These are phyloP conservation scores for Ensete glaucum DNA, from an alignment of 176 grass and related monocot genomes.

Conservation along the genomic window DNA sequence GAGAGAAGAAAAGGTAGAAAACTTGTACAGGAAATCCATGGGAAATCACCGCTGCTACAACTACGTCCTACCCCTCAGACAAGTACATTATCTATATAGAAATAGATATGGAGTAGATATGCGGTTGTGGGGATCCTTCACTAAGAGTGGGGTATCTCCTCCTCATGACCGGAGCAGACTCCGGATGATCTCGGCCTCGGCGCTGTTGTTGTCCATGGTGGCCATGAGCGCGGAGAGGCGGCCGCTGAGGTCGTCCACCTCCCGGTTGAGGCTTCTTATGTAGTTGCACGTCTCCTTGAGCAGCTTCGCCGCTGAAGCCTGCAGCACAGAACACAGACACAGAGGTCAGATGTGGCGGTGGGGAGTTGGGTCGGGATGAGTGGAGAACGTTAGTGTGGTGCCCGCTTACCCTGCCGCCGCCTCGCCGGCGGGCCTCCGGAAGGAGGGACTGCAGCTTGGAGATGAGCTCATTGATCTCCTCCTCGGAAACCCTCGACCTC, in stretches of 20 bases:
- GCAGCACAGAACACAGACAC: not conserved
- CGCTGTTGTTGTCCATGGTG: conserved; percentile 72
- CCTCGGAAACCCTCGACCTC: conserved; percentile 42
- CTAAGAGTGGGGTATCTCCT: not conserved
- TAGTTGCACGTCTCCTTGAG: no score
- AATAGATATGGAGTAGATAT: not conserved
- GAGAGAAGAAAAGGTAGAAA: not conserved
- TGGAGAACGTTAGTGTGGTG: not conserved
- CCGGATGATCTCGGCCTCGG: conserved; percentile 15
- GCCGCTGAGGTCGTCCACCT: conserved; percentile 59
- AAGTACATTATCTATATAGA: conserved; percentile 18
- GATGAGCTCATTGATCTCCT: no score
- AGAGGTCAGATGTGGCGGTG: not conserved
- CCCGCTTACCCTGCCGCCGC: conserved; percentile 44
- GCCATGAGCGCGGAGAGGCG: conserved; percentile 43
- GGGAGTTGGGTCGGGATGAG: not conserved
- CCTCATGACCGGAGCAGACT: conserved; percentile 72
- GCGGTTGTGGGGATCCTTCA: no score
- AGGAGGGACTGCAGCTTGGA: no score
- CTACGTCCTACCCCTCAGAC: not conserved
- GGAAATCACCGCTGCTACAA: conserved; percentile 14
- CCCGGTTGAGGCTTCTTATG: conserved; percentile 52
- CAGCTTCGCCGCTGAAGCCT: not conserved
- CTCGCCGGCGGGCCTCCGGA: conserved; percentile 54
- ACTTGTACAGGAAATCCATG: conserved; percentile 2